Evolutionary conservation across 495 filamentous ascomycete genomes (phyloP).

Genomic region (Astrothelium macrocarpum): DNA sequence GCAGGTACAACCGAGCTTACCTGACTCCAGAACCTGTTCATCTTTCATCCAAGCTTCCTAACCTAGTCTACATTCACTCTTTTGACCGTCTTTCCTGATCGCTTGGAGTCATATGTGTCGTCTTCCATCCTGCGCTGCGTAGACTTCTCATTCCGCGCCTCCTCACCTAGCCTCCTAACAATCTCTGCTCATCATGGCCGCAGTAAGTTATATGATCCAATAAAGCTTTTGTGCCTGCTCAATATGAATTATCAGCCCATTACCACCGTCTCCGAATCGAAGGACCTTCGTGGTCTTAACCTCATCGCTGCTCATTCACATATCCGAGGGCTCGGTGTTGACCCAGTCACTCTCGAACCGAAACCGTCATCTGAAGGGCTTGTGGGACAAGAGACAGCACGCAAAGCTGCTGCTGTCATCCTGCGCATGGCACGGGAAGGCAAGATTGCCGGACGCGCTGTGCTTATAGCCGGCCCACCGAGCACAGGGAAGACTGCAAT

Average conservation of each 20-base stretch:
- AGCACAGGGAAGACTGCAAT: slow-evolving; percentile 98
- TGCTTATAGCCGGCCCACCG: slow-evolving; percentile 90
- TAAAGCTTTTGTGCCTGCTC: not conserved
- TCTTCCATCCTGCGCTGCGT: not conserved
- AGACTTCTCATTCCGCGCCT: not conserved
- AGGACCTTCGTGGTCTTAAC: slow-evolving; percentile 87
- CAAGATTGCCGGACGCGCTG: slow-evolving; percentile 92
- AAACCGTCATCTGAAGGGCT: slow-evolving; percentile 84
- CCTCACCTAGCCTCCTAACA: not conserved
- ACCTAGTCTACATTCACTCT: too few relatives aligned
- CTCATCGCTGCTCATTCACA: slow-evolving; percentile 98
- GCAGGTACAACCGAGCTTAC: too few relatives aligned
- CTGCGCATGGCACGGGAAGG: slow-evolving; percentile 97
- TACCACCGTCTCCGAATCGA: slow-evolving; percentile 85
- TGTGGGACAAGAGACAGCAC: slow-evolving; percentile 90
- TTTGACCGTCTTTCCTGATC: too few relatives aligned
- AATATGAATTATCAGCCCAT: slow-evolving; percentile 51
- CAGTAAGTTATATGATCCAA: not conserved
- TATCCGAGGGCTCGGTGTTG: slow-evolving; percentile 89
- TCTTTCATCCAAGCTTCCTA: too few relatives aligned
- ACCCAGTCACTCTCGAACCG: slow-evolving; percentile 82
- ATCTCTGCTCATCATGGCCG: not conserved
- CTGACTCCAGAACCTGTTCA: too few relatives aligned
- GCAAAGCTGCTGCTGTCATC: slow-evolving; percentile 91
- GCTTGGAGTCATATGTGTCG: not conserved